These are phyloP conservation scores for Nidularia pulvinata DNA, from an alignment of 768 basidiomycete species.

Conservation along the genomic window DNA sequence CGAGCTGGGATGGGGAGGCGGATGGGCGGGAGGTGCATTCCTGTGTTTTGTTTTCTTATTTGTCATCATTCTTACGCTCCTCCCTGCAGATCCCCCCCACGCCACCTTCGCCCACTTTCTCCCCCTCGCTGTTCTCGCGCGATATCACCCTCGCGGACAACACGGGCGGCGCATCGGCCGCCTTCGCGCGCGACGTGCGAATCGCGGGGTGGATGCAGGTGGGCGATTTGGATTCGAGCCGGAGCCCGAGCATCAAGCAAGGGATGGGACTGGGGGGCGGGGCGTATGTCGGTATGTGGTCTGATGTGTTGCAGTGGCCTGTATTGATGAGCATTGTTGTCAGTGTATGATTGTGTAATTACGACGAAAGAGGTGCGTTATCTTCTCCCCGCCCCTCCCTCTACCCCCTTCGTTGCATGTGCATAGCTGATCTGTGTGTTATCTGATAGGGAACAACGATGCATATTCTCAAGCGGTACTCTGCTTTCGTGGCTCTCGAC, in stretches of 20 bases:
- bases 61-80: not conserved
- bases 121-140: constrained; percentile 54
- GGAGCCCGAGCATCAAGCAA: constrained; percentile 5
- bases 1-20: constrained; percentile 27
- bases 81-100: constrained; percentile 7
- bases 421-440: too few species aligned
- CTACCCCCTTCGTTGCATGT: too few species aligned
- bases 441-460: constrained; percentile 54
- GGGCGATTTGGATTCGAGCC: constrained; percentile 41
- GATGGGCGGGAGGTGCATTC: constrained; percentile 15
- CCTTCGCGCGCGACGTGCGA: constrained; percentile 65
- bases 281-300: constrained; percentile 59
- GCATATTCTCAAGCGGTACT: constrained; percentile 69
- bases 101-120: constrained; percentile 1
- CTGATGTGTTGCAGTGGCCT: not conserved
- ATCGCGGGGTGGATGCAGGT: constrained; percentile 78
- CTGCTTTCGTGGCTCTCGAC: constrained; percentile 16
- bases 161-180: constrained; percentile 26
- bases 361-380: too few species aligned
- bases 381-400: too few species aligned
- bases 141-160: constrained; percentile 75
- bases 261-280: constrained; percentile 16
- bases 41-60: not conserved
- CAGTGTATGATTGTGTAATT: constrained; percentile 73
- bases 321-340: constrained; percentile 1